Evolutionary conservation across 1,284 basidiomycete genomes (phyloP).

Genomic region (Salmacisia buchloeana): DNA sequence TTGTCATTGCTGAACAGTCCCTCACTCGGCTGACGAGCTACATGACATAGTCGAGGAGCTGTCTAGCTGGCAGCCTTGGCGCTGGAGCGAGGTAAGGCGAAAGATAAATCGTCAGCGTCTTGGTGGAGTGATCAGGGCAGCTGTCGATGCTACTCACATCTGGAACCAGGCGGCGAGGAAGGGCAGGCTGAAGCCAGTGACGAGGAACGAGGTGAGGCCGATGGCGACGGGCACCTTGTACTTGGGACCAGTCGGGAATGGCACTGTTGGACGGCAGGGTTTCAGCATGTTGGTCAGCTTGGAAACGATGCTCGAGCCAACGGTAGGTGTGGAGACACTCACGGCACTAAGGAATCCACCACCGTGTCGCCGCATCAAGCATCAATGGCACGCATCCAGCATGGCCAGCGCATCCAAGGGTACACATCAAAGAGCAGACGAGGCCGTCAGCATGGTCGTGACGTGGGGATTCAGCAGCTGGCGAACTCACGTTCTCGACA

Average conservation of each 20-base stretch:
- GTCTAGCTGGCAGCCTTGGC: no score
- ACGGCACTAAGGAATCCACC: constrained; percentile 18
- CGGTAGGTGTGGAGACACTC: constrained; percentile 7
- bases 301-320: not conserved
- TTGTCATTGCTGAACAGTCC: no score
- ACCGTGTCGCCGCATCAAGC: not conserved
- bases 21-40: no score
- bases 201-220: constrained; percentile 38
- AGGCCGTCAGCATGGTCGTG: no score
- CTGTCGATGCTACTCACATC: constrained; percentile 25
- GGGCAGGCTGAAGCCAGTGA: constrained; percentile 38
- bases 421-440: not conserved
- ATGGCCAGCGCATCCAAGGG: not conserved
- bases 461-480: no score
- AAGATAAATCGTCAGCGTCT: no score
- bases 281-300: not conserved
- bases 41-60: no score
- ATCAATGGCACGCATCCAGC: not conserved
- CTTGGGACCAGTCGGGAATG: constrained; percentile 41
- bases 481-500: constrained; percentile 44
- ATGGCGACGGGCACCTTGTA: constrained; percentile 40
- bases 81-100: not conserved
- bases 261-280: constrained; percentile 24
- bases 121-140: no score
- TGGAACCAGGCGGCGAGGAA: constrained; percentile 45